A percentile compares a stretch with the other conserved stretches of the same genome.
Conservation (phyloP, 768 basidiomycete genomes). For the Leucocoprinus sp. region DNA sequence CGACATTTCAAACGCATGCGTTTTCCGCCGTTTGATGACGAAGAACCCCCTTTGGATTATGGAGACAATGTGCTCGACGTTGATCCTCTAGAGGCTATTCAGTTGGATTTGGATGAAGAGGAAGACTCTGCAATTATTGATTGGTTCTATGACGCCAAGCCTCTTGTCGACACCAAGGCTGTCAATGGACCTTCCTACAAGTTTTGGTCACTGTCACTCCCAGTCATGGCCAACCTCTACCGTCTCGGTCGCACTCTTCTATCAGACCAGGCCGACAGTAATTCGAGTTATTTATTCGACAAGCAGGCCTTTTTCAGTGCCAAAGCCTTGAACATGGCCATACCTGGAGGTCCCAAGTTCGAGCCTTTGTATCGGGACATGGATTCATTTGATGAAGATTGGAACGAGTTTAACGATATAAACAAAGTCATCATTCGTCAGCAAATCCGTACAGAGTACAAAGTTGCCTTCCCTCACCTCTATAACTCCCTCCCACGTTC, state of each 20-base stretch:
- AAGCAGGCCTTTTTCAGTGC: conserved; percentile 98
- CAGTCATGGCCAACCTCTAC: conserved; percentile 94
- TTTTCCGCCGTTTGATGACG: conserved; percentile 98
- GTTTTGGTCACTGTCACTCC: conserved; percentile 89
- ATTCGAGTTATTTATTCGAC: conserved; percentile 92
- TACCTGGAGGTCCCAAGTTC: conserved; percentile 97
- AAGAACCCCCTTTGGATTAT: conserved; percentile 98
- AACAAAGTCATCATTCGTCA: conserved; percentile 99
- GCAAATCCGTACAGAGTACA: conserved; percentile 97
- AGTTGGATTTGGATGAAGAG: conserved; percentile 86
- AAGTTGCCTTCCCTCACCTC: conserved; percentile 96
- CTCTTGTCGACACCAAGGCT: conserved; percentile 79
- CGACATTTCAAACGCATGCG: conserved; percentile 99
- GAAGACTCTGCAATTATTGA: conserved; percentile 90
- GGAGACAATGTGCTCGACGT: conserved; percentile 98
- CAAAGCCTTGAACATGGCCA: conserved; percentile 94
- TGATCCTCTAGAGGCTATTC: conserved; percentile 95
- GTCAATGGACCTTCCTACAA: conserved; percentile 93
- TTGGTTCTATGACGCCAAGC: conserved; percentile 99
- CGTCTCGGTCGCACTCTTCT: conserved; percentile 90
- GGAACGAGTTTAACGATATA: conserved; percentile 99
- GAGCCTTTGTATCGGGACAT: conserved; percentile 96
- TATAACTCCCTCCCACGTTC: conserved; percentile 98
- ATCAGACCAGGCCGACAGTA: conserved; percentile 87
- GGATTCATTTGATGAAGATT: conserved; percentile 97